These are phyloP conservation scores for Pholiota adiposa DNA, from an alignment of 1,284 basidiomycete genomes.

Conservation along the genomic window DNA sequence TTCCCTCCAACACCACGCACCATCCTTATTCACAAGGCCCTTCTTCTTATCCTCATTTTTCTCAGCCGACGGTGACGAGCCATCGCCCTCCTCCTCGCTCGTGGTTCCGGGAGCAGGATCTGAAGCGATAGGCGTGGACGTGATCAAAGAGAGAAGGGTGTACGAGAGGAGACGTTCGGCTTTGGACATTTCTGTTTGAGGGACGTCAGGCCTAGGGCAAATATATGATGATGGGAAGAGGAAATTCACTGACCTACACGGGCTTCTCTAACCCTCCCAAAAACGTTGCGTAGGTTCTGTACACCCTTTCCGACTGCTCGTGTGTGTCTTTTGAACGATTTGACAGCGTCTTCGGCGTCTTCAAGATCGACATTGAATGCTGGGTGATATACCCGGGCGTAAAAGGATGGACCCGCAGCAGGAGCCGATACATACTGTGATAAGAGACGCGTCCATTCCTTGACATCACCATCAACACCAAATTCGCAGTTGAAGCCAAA, in stretches of 20 bases:
- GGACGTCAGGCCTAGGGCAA: neutral
- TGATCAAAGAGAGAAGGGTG: conserved; percentile 70
- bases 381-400: conserved; percentile 81
- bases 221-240: neutral
- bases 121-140: conserved; percentile 63
- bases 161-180: conserved; percentile 73
- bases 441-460: conserved; percentile 76
- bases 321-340: conserved; percentile 68
- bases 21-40: conserved; percentile 70
- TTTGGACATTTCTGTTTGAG: conserved; percentile 67
- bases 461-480: conserved; percentile 8
- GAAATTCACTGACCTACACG: conserved; percentile 57
- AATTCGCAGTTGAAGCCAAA: neutral
- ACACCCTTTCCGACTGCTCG: conserved; percentile 69
- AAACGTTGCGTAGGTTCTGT: conserved; percentile 65
- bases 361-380: conserved; percentile 81
- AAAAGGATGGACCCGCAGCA: conserved; percentile 72
- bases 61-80: conserved; percentile 36
- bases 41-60: conserved; percentile 43
- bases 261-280: conserved; percentile 64
- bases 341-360: conserved; percentile 60
- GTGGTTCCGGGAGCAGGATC: conserved; percentile 47
- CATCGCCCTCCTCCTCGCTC: conserved; percentile 40
- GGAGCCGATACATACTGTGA: conserved; percentile 63
- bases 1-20: conserved; percentile 88